These are phyloP conservation scores for Endoconidiophora polonica DNA, from an alignment of 2,329 filamentous ascomycete species.

Conservation along the genomic window DNA sequence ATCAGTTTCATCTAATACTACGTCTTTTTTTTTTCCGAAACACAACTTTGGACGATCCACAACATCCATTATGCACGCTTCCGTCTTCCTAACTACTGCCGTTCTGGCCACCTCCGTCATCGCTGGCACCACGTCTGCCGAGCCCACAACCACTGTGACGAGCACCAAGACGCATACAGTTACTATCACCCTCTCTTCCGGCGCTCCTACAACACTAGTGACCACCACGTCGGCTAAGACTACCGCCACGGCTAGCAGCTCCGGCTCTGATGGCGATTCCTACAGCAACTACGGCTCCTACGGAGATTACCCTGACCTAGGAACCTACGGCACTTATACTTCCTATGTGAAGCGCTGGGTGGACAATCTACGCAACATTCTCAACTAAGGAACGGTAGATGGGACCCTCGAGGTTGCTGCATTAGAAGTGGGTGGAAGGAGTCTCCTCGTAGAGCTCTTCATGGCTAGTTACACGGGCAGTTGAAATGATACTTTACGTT, in stretches of 20 bases:
- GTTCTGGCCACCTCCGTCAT: background rate
- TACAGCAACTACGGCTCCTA: conserved; percentile 6
- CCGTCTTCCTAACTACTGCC: background rate
- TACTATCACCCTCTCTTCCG: conserved; percentile 4
- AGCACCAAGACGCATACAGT: conserved; percentile 3
- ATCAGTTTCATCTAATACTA: background rate
- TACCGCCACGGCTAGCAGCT: background rate
- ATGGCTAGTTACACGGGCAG: too few species aligned
- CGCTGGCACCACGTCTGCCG: background rate
- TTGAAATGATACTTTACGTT: too few species aligned
- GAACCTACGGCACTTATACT: background rate
- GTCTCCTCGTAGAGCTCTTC: too few species aligned
- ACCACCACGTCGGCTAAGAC: background rate
- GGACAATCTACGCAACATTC: background rate
- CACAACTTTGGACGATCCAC: background rate
- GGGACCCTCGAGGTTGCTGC: too few species aligned
- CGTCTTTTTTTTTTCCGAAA: background rate
- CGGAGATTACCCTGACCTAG: conserved; percentile 7
- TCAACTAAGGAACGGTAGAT: background rate
- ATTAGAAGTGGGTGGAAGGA: too few species aligned
- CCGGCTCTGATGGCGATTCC: background rate
- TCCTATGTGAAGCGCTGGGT: conserved; percentile 8
- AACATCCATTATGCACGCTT: background rate
- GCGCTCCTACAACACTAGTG: background rate
- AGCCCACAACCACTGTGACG: conserved; percentile 5